Evolutionary conservation across 306 rosid genomes (phyloP).

Genomic region (Carpinus viminea): DNA sequence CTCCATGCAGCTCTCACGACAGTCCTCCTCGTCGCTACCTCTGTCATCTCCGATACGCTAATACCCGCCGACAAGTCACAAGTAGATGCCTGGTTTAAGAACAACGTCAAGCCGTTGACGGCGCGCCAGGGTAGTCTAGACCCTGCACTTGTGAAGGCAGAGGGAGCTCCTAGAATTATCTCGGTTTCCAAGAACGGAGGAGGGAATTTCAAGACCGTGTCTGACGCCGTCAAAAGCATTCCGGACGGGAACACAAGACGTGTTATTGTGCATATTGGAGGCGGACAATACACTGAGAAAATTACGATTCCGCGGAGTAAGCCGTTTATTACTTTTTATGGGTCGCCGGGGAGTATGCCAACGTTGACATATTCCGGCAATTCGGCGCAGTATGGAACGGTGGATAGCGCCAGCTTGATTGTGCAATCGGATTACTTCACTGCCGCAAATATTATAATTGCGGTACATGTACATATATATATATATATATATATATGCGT

Average conservation of each 20-base stretch:
- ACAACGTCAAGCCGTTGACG: constrained; percentile 12
- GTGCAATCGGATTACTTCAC: constrained; percentile 39
- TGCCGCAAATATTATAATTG: constrained; percentile 41
- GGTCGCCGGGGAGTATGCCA: constrained; percentile 32
- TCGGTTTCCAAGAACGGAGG: constrained; percentile 50
- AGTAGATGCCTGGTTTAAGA: constrained; percentile 40
- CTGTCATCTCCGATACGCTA: constrained; percentile 16
- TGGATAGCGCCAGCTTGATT: constrained; percentile 55
- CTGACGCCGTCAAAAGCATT: constrained; percentile 49
- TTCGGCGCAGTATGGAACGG: constrained; percentile 47
- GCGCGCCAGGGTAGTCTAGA: constrained; percentile 32
- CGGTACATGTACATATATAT: constrained; percentile 11
- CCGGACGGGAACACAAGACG: constrained; percentile 47
- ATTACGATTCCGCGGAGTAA: constrained; percentile 38
- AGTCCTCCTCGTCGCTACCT: neutral
- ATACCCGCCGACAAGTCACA: constrained; percentile 32
- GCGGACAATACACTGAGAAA: constrained; percentile 59
- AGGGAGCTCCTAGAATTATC: constrained; percentile 25
- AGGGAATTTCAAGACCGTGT: constrained; percentile 52
- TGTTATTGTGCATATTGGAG: constrained; percentile 50
- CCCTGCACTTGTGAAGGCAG: constrained; percentile 45
- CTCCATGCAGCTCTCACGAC: constrained; percentile 16
- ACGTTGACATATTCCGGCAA: constrained; percentile 45
- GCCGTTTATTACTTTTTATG: constrained; percentile 54
- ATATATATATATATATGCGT: neutral